Percentiles rank a stretch among this genome's conserved stretches.
Evolutionary conservation across 192 early-diverging fungal genomes (phyloP).

Genomic region (Backusella circina): DNA sequence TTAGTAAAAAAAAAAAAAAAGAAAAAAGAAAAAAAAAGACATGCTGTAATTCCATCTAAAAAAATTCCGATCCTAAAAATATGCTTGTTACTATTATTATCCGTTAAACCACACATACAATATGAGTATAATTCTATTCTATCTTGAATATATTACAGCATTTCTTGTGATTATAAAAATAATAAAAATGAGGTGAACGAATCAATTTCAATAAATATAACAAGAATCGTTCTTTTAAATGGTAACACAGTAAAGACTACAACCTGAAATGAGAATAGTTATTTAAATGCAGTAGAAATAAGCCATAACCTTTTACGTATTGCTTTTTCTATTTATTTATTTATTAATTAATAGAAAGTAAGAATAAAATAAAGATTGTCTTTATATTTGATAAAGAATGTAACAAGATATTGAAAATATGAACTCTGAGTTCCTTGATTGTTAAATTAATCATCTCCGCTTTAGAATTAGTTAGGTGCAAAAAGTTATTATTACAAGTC

Average conservation of each 20-base stretch:
- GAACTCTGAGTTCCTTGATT: background rate
- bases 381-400: background rate
- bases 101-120: background rate
- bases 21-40: background rate
- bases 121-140: background rate
- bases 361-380: background rate
- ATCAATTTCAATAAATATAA: background rate
- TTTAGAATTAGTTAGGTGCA: background rate
- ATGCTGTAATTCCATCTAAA: background rate
- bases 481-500: constrained; percentile 1
- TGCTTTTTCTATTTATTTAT: background rate
- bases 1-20: background rate
- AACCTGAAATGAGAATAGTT: background rate
- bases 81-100: background rate
- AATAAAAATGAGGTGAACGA: background rate
- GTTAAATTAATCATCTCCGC: background rate
- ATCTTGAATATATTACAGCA: background rate
- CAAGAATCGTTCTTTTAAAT: background rate
- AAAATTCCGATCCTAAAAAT: background rate
- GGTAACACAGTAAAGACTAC: background rate
- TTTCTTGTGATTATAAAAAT: background rate
- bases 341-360: background rate
- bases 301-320: background rate
- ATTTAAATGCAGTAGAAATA: background rate
- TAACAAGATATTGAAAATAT: background rate